Base-by-base conservation (phyloP, 2,329 filamentous ascomycete species). In the Dothiorella sarmentorum region DNA sequence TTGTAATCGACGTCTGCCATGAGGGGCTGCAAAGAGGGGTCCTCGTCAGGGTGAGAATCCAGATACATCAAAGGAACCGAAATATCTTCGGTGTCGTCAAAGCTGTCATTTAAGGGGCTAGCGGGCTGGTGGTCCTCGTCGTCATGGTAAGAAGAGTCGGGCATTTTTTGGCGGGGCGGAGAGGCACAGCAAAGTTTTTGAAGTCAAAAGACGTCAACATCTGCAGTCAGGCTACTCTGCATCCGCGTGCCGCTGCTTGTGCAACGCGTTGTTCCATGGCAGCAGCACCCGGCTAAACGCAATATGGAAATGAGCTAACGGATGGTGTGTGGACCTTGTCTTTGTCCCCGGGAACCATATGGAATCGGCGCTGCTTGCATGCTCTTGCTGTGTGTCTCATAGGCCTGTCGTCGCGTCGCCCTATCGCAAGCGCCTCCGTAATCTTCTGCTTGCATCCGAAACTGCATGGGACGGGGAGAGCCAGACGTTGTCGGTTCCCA, bases 151-250 rank as follows among this genome's bases (percentile, higher is more conserved):
- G 29, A 31, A 9, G 29, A 31, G 22, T 53, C 10, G 33, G 22
- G 35, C 49, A 38, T 40, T 10, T 20, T n/a, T 38, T 38, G 31
- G 47, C 31, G 31, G 31, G 47, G 47, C 31, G 31, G 31, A 15
- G 43, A 27, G 47, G 22, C 22, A 26, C 15, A 13, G 31, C 29
- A 20, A 26, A 33, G 44, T 35, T 52, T 51, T 52, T 52, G 31
- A 37, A 52, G 49, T 27, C 49, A n/a, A n/a, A n/a, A n/a, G 49
- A 53, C 49, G 49, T 53, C 49, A 53, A 53, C 35, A 40, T 9
- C 49, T 40, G 49, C 49, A 27, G 37, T 33, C 24, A 37, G 24
- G 33, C 35, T 27, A 17, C 20, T 22, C 17, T 27, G 35, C 49
- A 29, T 20, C 49, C 49, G 49, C 49, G 35, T 53, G 35, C 33